Evolutionary conservation across 176 grass and related monocot species (phyloP), one percentile per base, ranked within the genome.

Genomic region (Triticum turgidum): DNA sequence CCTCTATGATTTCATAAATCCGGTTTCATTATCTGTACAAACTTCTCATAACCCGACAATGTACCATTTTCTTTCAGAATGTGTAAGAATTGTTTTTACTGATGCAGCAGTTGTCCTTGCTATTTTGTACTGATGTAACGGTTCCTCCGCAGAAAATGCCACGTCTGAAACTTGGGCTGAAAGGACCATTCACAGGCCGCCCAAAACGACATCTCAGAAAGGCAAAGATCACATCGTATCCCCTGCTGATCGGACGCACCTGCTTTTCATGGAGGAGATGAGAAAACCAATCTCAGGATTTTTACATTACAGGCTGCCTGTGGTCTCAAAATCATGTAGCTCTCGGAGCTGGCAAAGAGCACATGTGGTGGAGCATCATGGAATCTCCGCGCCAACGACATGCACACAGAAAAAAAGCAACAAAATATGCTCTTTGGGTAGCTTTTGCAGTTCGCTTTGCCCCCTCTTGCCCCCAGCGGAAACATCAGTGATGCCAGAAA

Each of bases 391-490:
- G 30, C 79, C 52, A 47, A 82, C 10, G 78, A 78, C 79, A 86
- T 90, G 79, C 79, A 86, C 62, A 33, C 54, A 58, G 17, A 58
- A 58, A 58, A 3, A 83, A 90, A 79, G 73, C 80, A 77, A 45
- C 8, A 30, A 78, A 70, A 82, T 22, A 72, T 71, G 51, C 15
- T 62, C 72, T 59, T 63, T 37, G 62, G 67, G 44, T 86, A 65
- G 44, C 65, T 71, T 70, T 10, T 78, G 73, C 49, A 52, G 49
- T 52, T 15, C 49, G 49, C 42, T 27, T 21, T 58, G 54, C 20
- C 45, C 33, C 22, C 64, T 69, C 73, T 37, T 69, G 45, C n/a
- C 37, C 83, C 62, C 64, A 70, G n/a, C 20, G 39, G 83, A 58
- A 66, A 69, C 51, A 77, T 35, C 27, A 82, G 68, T 58, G 66